Conservation (phyloP, 169 alveolate species). For the Nephromyces sp. region DNA sequence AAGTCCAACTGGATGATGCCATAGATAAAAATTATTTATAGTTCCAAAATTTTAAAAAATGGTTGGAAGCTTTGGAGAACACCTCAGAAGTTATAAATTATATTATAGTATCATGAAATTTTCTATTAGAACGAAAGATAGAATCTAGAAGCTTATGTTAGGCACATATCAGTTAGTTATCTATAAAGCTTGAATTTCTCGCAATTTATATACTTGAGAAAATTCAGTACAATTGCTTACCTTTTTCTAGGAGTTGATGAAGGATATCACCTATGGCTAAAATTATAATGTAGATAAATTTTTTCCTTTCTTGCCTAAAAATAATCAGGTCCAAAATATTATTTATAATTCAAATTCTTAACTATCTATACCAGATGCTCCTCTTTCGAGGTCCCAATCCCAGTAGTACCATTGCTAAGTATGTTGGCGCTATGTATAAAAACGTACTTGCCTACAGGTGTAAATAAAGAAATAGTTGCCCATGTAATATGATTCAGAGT, state of each 20-base stretch:
- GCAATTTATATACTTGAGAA: too few species aligned
- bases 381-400: background rate
- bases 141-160: too few species aligned
- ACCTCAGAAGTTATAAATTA: too few species aligned
- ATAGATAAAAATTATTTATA: too few species aligned
- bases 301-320: background rate
- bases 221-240: too few species aligned
- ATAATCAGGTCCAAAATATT: background rate
- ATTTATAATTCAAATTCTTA: background rate
- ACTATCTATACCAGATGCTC: constrained; percentile 3
- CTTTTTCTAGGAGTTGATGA: constrained; percentile 24
- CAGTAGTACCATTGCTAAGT: constrained; percentile 12
- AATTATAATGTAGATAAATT: constrained; percentile 6
- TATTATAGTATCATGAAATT: too few species aligned
- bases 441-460: constrained; percentile 2
- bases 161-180: too few species aligned
- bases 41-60: too few species aligned
- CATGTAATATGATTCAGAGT: background rate
- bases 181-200: too few species aligned
- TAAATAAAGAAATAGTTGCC: background rate
- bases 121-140: too few species aligned
- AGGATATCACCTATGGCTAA: constrained; percentile 9
- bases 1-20: constrained; percentile 17
- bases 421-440: constrained; percentile 8
- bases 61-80: too few species aligned